Base-by-base conservation (phyloP, 139 green algal genomes). In the Auxenochlorella pyrenoidosa region DNA sequence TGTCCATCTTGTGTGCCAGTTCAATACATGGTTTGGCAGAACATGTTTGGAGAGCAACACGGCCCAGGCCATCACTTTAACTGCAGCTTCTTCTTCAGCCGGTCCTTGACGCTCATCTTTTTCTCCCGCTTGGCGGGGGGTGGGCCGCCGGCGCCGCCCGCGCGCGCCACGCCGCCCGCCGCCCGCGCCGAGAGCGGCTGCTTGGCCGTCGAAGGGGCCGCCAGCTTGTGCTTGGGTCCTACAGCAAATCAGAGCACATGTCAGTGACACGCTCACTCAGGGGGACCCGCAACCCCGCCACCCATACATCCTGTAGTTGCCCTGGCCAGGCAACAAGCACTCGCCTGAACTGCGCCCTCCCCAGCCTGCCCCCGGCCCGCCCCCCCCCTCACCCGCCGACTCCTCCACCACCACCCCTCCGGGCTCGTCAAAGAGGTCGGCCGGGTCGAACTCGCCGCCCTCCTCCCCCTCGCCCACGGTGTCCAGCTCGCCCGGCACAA, bases 51-150 rank as follows among this genome's bases (percentile, higher is more conserved):
- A n/a, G n/a, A n/a, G n/a, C n/a, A n/a, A n/a, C 54, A 63, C 15
- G 2, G 54, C 54, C 18, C 16, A 24, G 13, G 54, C 54, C 54
- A 13, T 76, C 68, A 76, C 36, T 76, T 76, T 2, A 76, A n/a
- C 70, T 76, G 70, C 34, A 86, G 82, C 82, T 86, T 86, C 66
- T 86, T 86, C n/a, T 34, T 78, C 65, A 86, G 82, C 66, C 82
- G 41, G n/a, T 79, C 66, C 68, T 86, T 86, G 43, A 86, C 82
- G 66, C 82, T 66, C 66, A 78, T 44, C 43, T 65, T 66, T 44
- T 66, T 86, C 51, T 65, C 59, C 16, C 82, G 66, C 66, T 85
- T 79, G 65, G 66, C 82, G 5, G 66, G 43, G 40, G 43, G 66
- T 10, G 80, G 59, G 13, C 34, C 73, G 38, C 41, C 40, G 51